Conservation (phyloP, 305 asterid genomes). For the Striga hermonthica region DNA sequence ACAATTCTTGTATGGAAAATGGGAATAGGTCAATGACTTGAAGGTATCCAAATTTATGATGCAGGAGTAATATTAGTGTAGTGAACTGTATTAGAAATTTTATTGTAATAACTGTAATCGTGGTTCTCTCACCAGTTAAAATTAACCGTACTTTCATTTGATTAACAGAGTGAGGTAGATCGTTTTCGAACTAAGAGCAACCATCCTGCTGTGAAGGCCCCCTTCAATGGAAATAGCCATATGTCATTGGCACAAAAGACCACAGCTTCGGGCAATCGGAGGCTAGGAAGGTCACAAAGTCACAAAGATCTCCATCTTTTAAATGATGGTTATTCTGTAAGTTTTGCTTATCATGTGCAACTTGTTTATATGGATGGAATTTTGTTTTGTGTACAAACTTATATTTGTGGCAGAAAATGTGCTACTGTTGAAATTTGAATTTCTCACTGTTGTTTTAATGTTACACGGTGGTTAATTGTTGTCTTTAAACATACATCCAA, state of each 20-base stretch:
- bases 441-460: conserved; percentile 14
- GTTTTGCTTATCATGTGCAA: conserved; percentile 32
- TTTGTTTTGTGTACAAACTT: conserved; percentile 20
- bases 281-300: conserved; percentile 58
- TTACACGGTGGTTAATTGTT: too few relatives aligned
- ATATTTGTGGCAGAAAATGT: background rate
- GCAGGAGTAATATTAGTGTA: background rate
- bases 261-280: conserved; percentile 47
- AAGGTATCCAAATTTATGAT: too few relatives aligned
- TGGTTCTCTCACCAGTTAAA: too few relatives aligned
- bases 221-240: conserved; percentile 38
- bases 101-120: conserved; percentile 8
- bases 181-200: conserved; percentile 46
- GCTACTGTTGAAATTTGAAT: background rate
- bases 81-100: background rate
- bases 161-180: conserved; percentile 67
- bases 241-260: conserved; percentile 34
- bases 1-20: too few relatives aligned
- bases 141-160: conserved; percentile 19
- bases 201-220: conserved; percentile 38
- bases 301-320: conserved; percentile 48
- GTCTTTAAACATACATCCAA: background rate
- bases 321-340: conserved; percentile 92
- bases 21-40: too few relatives aligned
- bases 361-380: conserved; percentile 9